Percentiles rank a stretch among this genome's conserved stretches.
These are phyloP conservation scores for Mallotus nudiflorus DNA, from an alignment of 345 rosid species.

Conservation along the genomic window DNA sequence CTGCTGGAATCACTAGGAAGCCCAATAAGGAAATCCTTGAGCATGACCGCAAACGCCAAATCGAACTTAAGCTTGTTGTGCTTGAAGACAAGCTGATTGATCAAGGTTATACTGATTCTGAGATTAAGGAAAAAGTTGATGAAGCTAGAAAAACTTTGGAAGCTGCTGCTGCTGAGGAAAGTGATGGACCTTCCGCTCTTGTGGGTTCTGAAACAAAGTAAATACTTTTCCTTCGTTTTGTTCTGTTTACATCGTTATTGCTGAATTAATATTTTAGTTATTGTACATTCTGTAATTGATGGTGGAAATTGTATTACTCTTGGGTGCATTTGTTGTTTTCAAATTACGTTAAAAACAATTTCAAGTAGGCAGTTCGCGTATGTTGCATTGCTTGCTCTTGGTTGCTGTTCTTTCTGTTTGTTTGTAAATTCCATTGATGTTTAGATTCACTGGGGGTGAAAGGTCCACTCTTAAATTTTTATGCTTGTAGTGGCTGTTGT, in stretches of 20 bases:
- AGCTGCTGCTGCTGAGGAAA: conserved; percentile 48
- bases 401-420: not conserved
- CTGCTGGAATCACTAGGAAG: conserved; percentile 78
- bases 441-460: not conserved
- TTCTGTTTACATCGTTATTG: not conserved
- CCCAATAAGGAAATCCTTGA: conserved; percentile 83
- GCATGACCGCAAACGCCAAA: conserved; percentile 91
- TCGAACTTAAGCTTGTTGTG: conserved; percentile 76
- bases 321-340: not conserved
- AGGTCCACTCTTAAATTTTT: not conserved
- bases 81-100: conserved; percentile 80
- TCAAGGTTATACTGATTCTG: conserved; percentile 78
- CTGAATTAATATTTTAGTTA: not conserved
- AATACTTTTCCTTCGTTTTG: not conserved
- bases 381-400: not conserved
- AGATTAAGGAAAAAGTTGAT: conserved; percentile 75
- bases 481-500: not conserved
- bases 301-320: not conserved
- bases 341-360: not conserved
- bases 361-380: not conserved
- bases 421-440: not conserved
- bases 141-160: conserved; percentile 74
- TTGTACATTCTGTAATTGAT: not conserved
- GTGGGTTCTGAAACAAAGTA: conserved; percentile 37
- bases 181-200: conserved; percentile 33